Percentiles rank a stretch among this genome's conserved stretches.
Conservation (phyloP, 2,329 filamentous ascomycete species). For the Lachnum nothofagi region DNA sequence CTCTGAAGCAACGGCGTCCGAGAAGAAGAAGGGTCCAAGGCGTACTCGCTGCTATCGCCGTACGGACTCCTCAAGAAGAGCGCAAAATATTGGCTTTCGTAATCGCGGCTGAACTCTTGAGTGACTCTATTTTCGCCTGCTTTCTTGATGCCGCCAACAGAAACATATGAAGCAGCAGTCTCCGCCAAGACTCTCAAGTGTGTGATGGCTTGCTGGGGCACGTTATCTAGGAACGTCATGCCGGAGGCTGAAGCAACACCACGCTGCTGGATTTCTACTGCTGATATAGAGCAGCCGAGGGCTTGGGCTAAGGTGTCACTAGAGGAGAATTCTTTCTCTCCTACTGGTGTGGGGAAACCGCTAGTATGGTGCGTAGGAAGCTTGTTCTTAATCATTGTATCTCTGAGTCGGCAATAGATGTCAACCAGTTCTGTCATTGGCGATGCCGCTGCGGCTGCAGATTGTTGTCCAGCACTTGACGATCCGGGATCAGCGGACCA, state of each 20-base stretch:
- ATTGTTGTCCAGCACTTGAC: conserved; percentile 33
- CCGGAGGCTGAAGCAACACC: conserved; percentile 71
- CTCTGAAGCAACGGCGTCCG: conserved; percentile 51
- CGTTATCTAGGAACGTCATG: conserved; percentile 72
- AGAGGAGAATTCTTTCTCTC: conserved; percentile 42
- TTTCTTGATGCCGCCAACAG: conserved; percentile 65
- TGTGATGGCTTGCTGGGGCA: conserved; percentile 77
- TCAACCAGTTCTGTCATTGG: conserved; percentile 51
- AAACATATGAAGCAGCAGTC: conserved; percentile 78
- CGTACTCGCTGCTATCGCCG: not conserved
- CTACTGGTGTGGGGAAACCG: not conserved
- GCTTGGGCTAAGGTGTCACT: conserved; percentile 59
- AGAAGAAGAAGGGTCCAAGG: conserved; percentile 35
- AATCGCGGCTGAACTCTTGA: conserved; percentile 61
- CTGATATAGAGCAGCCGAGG: conserved; percentile 79
- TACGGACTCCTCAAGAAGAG: conserved; percentile 48
- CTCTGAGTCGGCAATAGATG: conserved; percentile 56
- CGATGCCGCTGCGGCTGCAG: conserved; percentile 38
- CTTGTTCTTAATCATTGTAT: conserved; percentile 53
- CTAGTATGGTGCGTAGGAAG: conserved; percentile 39
- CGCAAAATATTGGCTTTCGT: conserved; percentile 68
- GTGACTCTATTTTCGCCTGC: conserved; percentile 57
- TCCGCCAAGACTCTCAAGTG: conserved; percentile 85
- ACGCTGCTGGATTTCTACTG: conserved; percentile 86
- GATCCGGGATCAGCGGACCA: conserved; percentile 34